phyloP scores from a whole-genome alignment of 805 yeast genomes.

The Candida alai region DNA sequence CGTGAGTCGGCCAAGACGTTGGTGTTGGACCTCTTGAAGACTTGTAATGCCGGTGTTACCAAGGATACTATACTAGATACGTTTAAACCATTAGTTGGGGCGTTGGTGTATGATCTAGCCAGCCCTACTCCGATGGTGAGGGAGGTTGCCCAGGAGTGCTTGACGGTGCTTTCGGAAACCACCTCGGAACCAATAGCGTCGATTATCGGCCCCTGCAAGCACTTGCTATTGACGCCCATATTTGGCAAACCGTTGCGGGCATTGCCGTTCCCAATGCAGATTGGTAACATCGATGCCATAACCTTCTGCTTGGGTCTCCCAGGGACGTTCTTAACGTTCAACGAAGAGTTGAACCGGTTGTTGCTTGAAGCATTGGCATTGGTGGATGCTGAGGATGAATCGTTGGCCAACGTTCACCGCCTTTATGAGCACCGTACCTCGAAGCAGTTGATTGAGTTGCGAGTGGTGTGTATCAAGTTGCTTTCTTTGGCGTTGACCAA shows the following conservation, averaged over 20 bases:
- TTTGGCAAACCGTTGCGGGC: conserved; percentile 97
- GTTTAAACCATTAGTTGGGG: conserved; percentile 83
- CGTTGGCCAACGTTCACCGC: conserved; percentile 82
- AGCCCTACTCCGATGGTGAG: conserved; percentile 83
- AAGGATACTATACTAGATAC: conserved; percentile 59
- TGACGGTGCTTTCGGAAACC: conserved; percentile 63
- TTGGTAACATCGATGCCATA: conserved; percentile 97
- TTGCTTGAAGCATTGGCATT: conserved; percentile 87
- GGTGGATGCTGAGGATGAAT: conserved; percentile 97
- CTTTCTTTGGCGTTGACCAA: conserved; percentile 80
- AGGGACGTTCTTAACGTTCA: conserved; percentile 75
- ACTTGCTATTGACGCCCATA: conserved; percentile 81
- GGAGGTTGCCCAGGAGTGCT: conserved; percentile 70
- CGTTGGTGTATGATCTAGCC: conserved; percentile 87
- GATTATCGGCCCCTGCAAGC: conserved; percentile 79
- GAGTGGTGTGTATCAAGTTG: conserved; percentile 85
- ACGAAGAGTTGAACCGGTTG: conserved; percentile 83
- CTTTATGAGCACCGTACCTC: conserved; percentile 84
- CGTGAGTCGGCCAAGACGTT: conserved; percentile 67
- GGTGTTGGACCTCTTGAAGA: conserved; percentile 57
- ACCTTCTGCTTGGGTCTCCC: conserved; percentile 83
- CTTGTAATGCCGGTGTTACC: conserved; percentile 59
- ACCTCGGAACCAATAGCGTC: conserved; percentile 67
- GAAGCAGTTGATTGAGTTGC: conserved; percentile 78
- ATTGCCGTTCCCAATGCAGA: conserved; percentile 96